Percentiles rank a stretch among this genome's conserved stretches.
Conservation (phyloP, 1,284 basidiomycete genomes). For the Ganoderma multipileum region DNA sequence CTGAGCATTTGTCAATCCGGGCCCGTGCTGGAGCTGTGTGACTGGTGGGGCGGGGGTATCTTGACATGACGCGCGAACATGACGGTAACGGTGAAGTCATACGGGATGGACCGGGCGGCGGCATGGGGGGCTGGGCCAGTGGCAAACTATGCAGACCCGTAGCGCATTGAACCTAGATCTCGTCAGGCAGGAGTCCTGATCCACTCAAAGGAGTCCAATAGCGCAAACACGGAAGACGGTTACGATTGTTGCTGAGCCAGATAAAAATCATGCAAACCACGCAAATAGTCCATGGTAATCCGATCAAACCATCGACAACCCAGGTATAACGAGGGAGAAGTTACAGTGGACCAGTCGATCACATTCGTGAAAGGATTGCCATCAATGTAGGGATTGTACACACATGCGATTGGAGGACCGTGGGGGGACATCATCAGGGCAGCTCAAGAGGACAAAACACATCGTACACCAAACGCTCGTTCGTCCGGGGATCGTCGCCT, state of each 20-base stretch:
- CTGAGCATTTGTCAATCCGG: not conserved
- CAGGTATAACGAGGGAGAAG: not conserved
- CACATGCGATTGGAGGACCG: constrained; percentile 31
- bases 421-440: constrained; percentile 17
- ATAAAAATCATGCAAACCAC: not conserved
- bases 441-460: constrained; percentile 31
- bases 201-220: not conserved
- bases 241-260: not conserved
- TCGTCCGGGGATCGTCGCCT: constrained; percentile 27
- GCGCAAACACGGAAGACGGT: not conserved
- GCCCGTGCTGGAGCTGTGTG: not conserved
- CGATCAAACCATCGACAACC: not conserved
- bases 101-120: not conserved
- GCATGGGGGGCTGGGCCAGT: not conserved
- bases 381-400: constrained; percentile 32
- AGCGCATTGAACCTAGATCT: not conserved
- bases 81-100: constrained; percentile 13
- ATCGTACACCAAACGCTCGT: constrained; percentile 39
- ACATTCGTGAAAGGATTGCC: constrained; percentile 22
- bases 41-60: not conserved
- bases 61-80: constrained; percentile 2
- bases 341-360: not conserved
- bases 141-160: not conserved
- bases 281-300: not conserved
- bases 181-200: not conserved